Evolutionary conservation across 2,329 filamentous ascomycete genomes (phyloP).

Genomic region (Aaosphaeria pasadenensis): DNA sequence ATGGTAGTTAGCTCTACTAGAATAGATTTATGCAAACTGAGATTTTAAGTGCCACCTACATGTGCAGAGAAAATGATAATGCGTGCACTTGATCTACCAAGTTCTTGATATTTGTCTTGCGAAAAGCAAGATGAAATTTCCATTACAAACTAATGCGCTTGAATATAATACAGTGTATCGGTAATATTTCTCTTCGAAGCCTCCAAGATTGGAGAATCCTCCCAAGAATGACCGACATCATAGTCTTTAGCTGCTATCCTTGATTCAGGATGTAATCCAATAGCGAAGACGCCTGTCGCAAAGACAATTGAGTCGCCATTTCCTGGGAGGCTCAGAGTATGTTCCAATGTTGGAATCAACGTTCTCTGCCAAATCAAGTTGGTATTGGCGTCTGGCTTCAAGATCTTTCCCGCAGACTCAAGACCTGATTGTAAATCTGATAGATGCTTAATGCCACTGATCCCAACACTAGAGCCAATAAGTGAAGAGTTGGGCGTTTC

Average conservation of each 20-base stretch:
- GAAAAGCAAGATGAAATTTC: too few relatives aligned
- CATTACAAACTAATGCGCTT: too few relatives aligned
- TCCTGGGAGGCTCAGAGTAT: background rate
- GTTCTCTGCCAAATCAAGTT: slow-evolving; percentile 34
- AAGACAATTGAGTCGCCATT: slow-evolving; percentile 3
- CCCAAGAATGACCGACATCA: slow-evolving; percentile 16
- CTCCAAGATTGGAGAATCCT: slow-evolving; percentile 12
- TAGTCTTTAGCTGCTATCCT: slow-evolving; percentile 10
- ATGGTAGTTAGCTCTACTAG: too few relatives aligned
- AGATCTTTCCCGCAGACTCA: slow-evolving; percentile 6
- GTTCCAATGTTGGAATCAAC: slow-evolving; percentile 22
- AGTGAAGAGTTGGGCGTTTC: slow-evolving; percentile 7
- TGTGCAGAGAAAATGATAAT: too few relatives aligned
- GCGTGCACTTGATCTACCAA: too few relatives aligned
- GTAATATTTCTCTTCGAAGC: too few relatives aligned
- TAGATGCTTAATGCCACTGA: slow-evolving; percentile 18
- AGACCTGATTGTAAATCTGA: background rate
- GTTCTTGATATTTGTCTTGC: too few relatives aligned
- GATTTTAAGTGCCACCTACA: too few relatives aligned
- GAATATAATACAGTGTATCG: too few relatives aligned
- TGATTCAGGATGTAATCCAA: slow-evolving; percentile 13
- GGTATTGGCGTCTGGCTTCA: slow-evolving; percentile 36
- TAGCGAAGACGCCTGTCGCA: slow-evolving; percentile 21
- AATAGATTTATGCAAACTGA: too few relatives aligned
- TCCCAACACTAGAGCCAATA: slow-evolving; percentile 25